Base-by-base conservation (phyloP, 192 early-diverging fungal genomes). In the Geranomyces variabilis region DNA sequence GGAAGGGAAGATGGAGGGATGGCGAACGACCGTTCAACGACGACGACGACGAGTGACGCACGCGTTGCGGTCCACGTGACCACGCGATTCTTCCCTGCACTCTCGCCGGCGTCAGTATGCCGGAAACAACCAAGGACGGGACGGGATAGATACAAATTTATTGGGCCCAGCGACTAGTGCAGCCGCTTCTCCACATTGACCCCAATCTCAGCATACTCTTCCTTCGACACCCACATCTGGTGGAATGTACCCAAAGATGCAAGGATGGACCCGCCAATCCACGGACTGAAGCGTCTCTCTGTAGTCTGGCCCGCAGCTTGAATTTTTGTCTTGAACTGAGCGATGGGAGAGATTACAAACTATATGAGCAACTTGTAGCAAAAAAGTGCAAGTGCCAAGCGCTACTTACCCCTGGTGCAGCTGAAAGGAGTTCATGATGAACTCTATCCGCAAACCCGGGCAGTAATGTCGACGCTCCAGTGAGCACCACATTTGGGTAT, bases 201-300 rank as follows among this genome's bases (percentile, higher is more conserved):
- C 31, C 90, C 84, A 41, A 85, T 83, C 75, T 99, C 97, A 34
- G 93, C 90, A 74, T 97, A 99, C 79, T 99, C 95, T 24, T 93
- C 84, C 70, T 91, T 92, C 29, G 95, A 97, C 12, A 99, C 91
- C 97, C 97, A 99, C 60, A 99, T 84, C 81, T 97, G 97, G 74
- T 97, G 96, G 87, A 99, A 99, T 0, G 94, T 95, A 66, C 95
- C 94, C 66, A 99, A 74, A 1, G 94, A 96, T 1, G 93, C 90
- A 58, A 99, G 80, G 46, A 99, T 94, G 0, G 96, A 98, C 6
- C 96, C 96, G 51, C 97, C 97, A 34, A 97, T 87, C 97, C 97
- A 99, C 30, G 93, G 84, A n/a, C 93, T 90, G 69, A 93, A 96
- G 71, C 91, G 91, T 64, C 95, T 89, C 79, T 99, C 97, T 21